Evolutionary conservation across 164 flowering plant species (phyloP).

Genomic region (Berberis thunbergii): DNA sequence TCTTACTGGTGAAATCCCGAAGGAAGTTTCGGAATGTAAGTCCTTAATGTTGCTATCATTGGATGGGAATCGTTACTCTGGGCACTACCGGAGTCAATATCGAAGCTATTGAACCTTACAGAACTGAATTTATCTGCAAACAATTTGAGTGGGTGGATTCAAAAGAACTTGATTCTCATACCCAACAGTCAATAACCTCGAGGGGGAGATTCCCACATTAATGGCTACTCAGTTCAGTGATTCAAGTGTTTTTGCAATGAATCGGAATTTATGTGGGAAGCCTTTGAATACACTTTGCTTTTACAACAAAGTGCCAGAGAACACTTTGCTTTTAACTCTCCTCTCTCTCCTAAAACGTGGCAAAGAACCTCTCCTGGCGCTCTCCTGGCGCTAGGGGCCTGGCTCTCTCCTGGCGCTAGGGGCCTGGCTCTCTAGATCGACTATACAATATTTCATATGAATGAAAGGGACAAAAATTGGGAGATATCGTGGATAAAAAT

Average conservation of each 20-base stretch:
- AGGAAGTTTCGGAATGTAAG: slow-evolving; percentile 27
- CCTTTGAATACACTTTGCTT: slow-evolving; percentile 30
- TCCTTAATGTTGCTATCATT: slow-evolving; percentile 25
- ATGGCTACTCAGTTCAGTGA: slow-evolving; percentile 54
- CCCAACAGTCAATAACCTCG: slow-evolving; percentile 33
- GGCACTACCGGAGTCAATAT: slow-evolving; percentile 38
- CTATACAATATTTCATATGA: no score
- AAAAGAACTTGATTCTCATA: slow-evolving; percentile 23
- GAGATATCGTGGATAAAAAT: no score
- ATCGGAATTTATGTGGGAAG: slow-evolving; percentile 53
- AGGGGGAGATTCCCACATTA: slow-evolving; percentile 50
- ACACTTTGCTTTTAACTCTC: no score
- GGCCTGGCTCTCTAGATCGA: no score
- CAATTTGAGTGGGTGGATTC: slow-evolving; percentile 44
- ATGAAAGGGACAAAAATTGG: no score
- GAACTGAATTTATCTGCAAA: slow-evolving; percentile 42
- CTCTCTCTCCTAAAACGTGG: no score
- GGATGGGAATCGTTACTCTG: slow-evolving; percentile 38
- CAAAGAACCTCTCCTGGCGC: no score
- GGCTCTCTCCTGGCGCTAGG: no score
- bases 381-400: no score
- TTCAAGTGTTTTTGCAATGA: slow-evolving; percentile 39
- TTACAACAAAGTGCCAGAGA: no score
- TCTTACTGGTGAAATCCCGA: slow-evolving; percentile 38
- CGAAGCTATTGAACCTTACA: slow-evolving; percentile 28